Base-by-base conservation (phyloP, 2,329 filamentous ascomycete genomes). In the Colletotrichum cordylinicola region DNA sequence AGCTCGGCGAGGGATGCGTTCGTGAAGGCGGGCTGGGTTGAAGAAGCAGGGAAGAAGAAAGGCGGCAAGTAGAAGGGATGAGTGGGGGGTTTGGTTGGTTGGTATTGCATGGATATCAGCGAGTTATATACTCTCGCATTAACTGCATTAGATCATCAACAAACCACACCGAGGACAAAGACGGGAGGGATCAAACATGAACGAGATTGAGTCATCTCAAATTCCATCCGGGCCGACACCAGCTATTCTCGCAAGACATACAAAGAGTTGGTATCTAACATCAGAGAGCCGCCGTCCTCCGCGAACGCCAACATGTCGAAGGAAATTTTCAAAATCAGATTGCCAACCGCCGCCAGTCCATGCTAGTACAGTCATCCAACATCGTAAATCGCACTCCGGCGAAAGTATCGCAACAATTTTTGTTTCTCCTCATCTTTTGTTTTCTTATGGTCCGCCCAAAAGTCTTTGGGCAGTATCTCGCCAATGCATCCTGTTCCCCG, bases 1-100 rank as follows among this genome's bases (percentile, higher is more conserved):
- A 90, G 91, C 71, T 94, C 93, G 10, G 96, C 96, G 9, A 91
- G 96, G 81, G 96, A 98, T 85, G 94, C 94, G 1, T 89, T 98
- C 78, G 91, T 98, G 12, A 91, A 91, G 81, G 95, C 94, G 1
- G 94, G 94, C 0, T 91, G 95, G 79, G 92, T 91, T 12, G 88
- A 87, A 72, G 92, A 93, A 52, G 86, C 87, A 15, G 81, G 79
- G n/a, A 87, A 85, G 80, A 87, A 87, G 79, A 91, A 88, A 80
- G 83, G 66, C 16, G 83, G 71, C 16, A 67, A 67, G 52, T 58
- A 58, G 55, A 58, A 27, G 27, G 21, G 8, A 52, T 13, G 43
- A 31, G 29, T 31, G 29, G 29, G 29, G 29, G 29, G 29, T 31
- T 31, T 5, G 29, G 29, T 31, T 31, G 29, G 7, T 31, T 31